Percentiles rank a stretch among this genome's conserved stretches.
Evolutionary conservation across 352 stramenopile species (phyloP).

Genomic region (Pythium vanterpoolii): DNA sequence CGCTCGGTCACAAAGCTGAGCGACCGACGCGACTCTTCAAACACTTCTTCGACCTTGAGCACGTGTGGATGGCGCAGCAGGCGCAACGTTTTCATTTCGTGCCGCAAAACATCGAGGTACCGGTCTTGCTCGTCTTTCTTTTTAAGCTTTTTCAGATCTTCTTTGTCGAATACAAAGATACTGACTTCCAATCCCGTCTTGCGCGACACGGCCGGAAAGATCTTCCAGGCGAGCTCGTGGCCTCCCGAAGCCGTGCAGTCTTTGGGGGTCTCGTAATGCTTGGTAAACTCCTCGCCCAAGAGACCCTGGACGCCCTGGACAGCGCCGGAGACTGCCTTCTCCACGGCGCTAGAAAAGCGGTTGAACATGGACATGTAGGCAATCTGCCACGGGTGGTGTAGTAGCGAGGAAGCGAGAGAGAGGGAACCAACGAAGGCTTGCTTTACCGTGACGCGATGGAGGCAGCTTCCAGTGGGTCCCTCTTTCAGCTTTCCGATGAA

Average conservation of each 20-base stretch:
- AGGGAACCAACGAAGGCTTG: background rate
- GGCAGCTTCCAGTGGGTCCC: background rate
- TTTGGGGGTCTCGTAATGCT: conserved; percentile 84
- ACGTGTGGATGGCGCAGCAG: conserved; percentile 86
- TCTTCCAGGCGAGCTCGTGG: conserved; percentile 82
- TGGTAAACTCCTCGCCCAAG: conserved; percentile 81
- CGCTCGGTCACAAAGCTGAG: conserved; percentile 90
- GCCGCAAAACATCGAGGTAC: conserved; percentile 81
- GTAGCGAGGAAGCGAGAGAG: background rate
- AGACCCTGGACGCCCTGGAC: conserved; percentile 68
- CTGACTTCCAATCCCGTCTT: conserved; percentile 81
- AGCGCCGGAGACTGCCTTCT: conserved; percentile 72
- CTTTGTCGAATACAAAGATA: conserved; percentile 87
- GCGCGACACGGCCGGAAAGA: conserved; percentile 76
- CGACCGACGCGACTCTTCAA: conserved; percentile 82
- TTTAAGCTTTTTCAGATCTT: conserved; percentile 79
- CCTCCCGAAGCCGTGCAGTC: conserved; percentile 81
- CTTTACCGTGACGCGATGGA: background rate
- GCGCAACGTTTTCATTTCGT: conserved; percentile 87
- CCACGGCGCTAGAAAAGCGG: conserved; percentile 23
- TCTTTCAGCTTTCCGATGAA: background rate
- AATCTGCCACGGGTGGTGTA: background rate
- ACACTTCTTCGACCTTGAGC: conserved; percentile 89
- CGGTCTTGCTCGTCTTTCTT: conserved; percentile 85
- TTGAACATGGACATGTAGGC: conserved; percentile 47